These are phyloP conservation scores for Zygosaccharomyces pseudobailii DNA, from an alignment of 1,139 yeast species.

Conservation along the genomic window DNA sequence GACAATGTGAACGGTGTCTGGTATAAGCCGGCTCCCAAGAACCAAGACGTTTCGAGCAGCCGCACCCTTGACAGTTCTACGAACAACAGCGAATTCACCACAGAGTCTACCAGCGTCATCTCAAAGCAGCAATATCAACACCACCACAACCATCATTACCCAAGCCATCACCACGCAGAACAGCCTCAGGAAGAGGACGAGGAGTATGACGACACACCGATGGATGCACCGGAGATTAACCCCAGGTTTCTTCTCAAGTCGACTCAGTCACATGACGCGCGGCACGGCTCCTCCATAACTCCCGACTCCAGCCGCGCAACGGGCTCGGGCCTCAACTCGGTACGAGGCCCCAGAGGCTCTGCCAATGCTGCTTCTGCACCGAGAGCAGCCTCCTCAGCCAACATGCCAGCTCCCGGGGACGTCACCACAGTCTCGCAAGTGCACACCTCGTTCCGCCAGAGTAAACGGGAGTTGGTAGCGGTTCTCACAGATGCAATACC, in stretches of 20 bases:
- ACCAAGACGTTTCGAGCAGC: slow-evolving; percentile 22
- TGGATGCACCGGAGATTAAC: slow-evolving; percentile 26
- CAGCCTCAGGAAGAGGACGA: slow-evolving; percentile 5
- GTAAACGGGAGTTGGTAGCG: slow-evolving; percentile 23
- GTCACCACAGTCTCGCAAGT: slow-evolving; percentile 20
- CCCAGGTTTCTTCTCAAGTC: slow-evolving; percentile 11
- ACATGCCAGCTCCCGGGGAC: slow-evolving; percentile 12
- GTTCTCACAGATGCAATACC: slow-evolving; percentile 22
- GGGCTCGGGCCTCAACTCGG: neutral
- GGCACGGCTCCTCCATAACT: too few relatives aligned
- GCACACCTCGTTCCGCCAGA: slow-evolving; percentile 24
- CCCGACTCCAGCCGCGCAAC: neutral
- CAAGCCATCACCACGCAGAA: neutral
- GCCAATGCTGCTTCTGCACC: neutral
- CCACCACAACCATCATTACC: neutral
- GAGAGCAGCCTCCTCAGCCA: neutral
- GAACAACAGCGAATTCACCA: slow-evolving; percentile 1
- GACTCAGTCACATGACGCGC: neutral
- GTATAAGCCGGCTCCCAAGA: slow-evolving; percentile 23
- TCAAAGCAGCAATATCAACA: neutral
- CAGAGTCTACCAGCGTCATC: neutral
- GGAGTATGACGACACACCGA: slow-evolving; percentile 23
- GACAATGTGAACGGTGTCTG: slow-evolving; percentile 28
- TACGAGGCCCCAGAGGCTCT: neutral
- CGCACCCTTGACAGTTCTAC: slow-evolving; percentile 20